Evolutionary conservation across 2,329 filamentous ascomycete species (phyloP), one percentile per base, ranked within the genome.

Genomic region (Calycina herbarum): DNA sequence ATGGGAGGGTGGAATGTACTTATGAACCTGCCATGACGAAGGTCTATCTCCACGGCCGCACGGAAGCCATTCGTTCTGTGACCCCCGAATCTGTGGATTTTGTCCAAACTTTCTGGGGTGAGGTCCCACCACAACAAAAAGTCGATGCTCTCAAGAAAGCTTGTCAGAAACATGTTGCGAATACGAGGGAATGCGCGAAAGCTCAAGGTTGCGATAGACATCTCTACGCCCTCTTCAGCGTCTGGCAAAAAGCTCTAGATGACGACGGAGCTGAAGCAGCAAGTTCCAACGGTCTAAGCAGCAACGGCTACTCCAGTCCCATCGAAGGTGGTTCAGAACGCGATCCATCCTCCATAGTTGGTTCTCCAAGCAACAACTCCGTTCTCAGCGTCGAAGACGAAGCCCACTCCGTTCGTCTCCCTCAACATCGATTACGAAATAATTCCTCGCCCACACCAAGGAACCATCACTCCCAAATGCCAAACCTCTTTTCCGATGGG

Each of bases 11-110:
- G 1, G 95, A 98, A 78, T 96, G 93, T 76, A 95, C 94, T 0
- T 99, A 99, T 77, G 95, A 99, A 78, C 95, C 95, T 7, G 94
- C 95, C 54, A 98, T 99, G 95, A 99, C 95, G 61, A 99, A 99
- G 78, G 82, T 90, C 66, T 99, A 87, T 79, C 86, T 96, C 67
- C 95, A 98, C 76, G 95, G 95, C 11, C 90, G 95, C 57, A 99
- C 95, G 0, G 95, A 99, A 79, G 94, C 95, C 4, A 90, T 99
- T 69, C 87, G 95, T 57, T 89, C 92, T 0, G 94, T 97, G 1
- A 93, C 93, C 0, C 84, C 88, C 0, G 93, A 96, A 69, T 90
- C 90, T 0, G 85, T 93, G n/a, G 85, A 94, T 62, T 99, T 97
- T 74, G 89, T 98, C 7, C 91, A 91, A 77, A 92, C 90, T 0